Evolutionary conservation across 139 green algal species (phyloP).

Genomic region (Microglena sp.): DNA sequence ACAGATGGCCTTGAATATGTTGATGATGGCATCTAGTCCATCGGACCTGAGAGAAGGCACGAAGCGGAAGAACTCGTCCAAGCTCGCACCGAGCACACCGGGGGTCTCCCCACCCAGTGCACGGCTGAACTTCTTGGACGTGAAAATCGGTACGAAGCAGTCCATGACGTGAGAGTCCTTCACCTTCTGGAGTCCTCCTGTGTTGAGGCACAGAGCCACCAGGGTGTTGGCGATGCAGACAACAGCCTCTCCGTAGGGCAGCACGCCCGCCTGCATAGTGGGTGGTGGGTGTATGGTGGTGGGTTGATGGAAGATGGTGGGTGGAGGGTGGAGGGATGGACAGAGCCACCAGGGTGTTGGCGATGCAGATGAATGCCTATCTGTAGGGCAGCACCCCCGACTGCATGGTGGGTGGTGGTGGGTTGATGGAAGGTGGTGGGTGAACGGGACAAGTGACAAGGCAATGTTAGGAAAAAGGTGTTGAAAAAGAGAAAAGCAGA

Average conservation of each 20-base stretch:
- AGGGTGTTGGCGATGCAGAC: constrained; percentile 66
- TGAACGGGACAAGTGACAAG: not conserved
- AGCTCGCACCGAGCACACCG: constrained; percentile 55
- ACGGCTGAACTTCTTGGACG: constrained; percentile 17
- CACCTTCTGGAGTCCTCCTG: constrained; percentile 58
- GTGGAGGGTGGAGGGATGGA: too few species aligned
- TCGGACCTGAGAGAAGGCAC: constrained; percentile 41
- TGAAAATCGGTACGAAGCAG: constrained; percentile 69
- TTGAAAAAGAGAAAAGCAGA: too few species aligned
- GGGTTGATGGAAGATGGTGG: too few species aligned
- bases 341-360: constrained; percentile 73
- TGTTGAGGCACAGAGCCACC: constrained; percentile 84
- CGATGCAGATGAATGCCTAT: constrained; percentile 70
- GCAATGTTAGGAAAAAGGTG: too few species aligned
- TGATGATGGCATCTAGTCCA: constrained; percentile 53
- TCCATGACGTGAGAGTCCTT: constrained; percentile 41
- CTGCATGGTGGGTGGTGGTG: too few species aligned
- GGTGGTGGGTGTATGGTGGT: too few species aligned
- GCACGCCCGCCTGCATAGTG: constrained; percentile 36
- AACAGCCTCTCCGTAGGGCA: constrained; percentile 68
- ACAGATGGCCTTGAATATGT: constrained; percentile 58
- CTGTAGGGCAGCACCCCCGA: constrained; percentile 47
- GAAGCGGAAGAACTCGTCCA: constrained; percentile 86
- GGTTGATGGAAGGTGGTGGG: too few species aligned
- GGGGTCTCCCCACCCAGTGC: constrained; percentile 64